These are phyloP conservation scores for Aureobasidium sp. DNA, from an alignment of 2,329 filamentous ascomycete genomes.

Conservation along the genomic window DNA sequence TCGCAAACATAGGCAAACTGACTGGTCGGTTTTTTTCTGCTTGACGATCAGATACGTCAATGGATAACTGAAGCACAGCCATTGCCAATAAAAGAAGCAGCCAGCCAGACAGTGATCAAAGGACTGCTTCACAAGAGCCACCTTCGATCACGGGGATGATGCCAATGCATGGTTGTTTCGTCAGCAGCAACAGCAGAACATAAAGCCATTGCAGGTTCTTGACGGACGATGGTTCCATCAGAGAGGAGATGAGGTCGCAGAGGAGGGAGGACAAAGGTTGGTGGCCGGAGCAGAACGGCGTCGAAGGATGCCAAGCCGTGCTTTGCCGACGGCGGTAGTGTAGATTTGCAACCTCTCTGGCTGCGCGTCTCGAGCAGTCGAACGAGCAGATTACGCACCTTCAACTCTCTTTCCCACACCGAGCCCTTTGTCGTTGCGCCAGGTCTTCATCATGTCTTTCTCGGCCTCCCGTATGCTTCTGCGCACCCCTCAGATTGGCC, in stretches of 20 bases:
- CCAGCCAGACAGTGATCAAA: background rate
- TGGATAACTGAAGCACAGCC: background rate
- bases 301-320: background rate
- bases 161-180: too few relatives aligned
- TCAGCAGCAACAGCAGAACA: too few relatives aligned
- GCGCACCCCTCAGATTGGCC: conserved; percentile 38
- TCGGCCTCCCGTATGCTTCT: conserved; percentile 40
- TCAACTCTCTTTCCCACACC: background rate
- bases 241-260: conserved; percentile 3
- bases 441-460: conserved; percentile 38
- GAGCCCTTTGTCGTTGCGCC: conserved; percentile 7
- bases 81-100: background rate
- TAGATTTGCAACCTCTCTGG: conserved; percentile 16
- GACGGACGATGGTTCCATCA: too few relatives aligned
- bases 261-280: background rate
- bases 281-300: background rate
- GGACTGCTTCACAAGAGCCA: background rate
- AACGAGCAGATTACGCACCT: conserved; percentile 13
- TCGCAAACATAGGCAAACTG: background rate
- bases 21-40: background rate
- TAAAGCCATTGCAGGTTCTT: too few relatives aligned
- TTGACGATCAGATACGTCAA: background rate
- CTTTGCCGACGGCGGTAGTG: too few relatives aligned
- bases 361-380: conserved; percentile 6
- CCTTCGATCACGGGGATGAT: too few relatives aligned